Percentiles rank a stretch among this genome's conserved stretches.
Evolutionary conservation across 2,329 filamentous ascomycete genomes (phyloP).

Genomic region (Fusarium sp.): DNA sequence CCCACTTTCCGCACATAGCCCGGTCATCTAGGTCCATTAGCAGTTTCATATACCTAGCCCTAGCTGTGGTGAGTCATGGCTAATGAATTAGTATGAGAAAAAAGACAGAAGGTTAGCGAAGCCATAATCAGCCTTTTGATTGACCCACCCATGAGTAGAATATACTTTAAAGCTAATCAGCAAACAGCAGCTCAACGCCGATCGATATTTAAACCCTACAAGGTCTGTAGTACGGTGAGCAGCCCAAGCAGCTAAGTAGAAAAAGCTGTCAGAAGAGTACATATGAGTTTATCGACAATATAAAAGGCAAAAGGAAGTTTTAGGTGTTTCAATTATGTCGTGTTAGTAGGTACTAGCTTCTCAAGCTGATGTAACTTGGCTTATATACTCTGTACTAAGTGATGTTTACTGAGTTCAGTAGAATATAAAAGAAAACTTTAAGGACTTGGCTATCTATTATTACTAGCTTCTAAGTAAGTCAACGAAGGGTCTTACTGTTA

Average conservation of each 20-base stretch:
- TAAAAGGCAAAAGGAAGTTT: neutral
- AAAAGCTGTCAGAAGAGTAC: accelerated
- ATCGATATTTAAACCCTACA: neutral
- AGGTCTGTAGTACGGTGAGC: neutral
- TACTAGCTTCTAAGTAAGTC: no score
- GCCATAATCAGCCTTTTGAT: neutral
- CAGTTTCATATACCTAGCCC: neutral
- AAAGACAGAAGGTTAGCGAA: neutral
- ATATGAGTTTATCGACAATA: neutral
- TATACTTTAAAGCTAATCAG: neutral
- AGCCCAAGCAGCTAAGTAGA: neutral
- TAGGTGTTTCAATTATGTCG: no score
- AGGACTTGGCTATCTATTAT: neutral
- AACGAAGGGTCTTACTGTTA: no score
- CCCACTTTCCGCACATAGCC: neutral
- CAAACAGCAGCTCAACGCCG: neutral
- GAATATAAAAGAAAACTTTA: neutral
- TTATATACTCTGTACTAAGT: neutral
- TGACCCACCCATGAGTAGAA: neutral
- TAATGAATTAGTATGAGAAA: neutral
- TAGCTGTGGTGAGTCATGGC: neutral
- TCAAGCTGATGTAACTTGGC: neutral
- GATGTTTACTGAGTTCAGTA: neutral
- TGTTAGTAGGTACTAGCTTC: no score
- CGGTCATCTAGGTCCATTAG: neutral